phyloP scores from a whole-genome alignment of 2,329 filamentous ascomycete genomes.

The Cercospora sojina region DNA sequence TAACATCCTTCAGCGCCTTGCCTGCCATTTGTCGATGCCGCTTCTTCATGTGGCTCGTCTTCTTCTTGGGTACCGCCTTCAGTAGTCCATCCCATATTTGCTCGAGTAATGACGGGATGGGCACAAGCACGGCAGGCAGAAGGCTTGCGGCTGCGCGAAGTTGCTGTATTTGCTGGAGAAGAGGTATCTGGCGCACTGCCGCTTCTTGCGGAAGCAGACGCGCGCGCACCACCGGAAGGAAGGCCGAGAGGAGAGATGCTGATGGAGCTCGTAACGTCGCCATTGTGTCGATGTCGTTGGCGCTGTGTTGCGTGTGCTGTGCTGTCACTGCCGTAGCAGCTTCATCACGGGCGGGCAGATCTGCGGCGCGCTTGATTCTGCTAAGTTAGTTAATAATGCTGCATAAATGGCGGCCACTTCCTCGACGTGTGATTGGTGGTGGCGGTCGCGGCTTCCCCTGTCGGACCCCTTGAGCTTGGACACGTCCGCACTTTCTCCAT shows the following conservation, averaged over 20 bases:
- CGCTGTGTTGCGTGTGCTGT: conserved; percentile 3
- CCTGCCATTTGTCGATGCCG: conserved; percentile 90
- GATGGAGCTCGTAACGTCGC: conserved; percentile 42
- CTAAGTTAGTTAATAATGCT: conserved; percentile 13
- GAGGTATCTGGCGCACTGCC: conserved; percentile 47
- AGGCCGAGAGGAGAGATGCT: conserved; percentile 48
- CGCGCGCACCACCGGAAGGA: conserved; percentile 54
- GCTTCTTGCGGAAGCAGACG: conserved; percentile 45
- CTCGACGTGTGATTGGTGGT: conserved; percentile 18
- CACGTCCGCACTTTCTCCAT: conserved; percentile 23
- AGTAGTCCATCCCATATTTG: conserved; percentile 92
- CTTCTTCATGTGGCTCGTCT: conserved; percentile 96
- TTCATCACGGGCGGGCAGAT: conserved; percentile 1
- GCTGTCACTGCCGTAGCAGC: not conserved
- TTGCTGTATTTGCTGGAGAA: conserved; percentile 48
- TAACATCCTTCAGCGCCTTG: conserved; percentile 90
- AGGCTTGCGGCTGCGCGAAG: conserved; percentile 40
- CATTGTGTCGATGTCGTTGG: conserved; percentile 31
- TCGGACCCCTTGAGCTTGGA: conserved; percentile 24
- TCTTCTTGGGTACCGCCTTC: conserved; percentile 95
- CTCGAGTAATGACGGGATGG: conserved; percentile 68
- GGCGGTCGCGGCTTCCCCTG: conserved; percentile 18
- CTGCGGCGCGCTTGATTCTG: not conserved
- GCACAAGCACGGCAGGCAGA: conserved; percentile 58
- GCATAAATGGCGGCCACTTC: conserved; percentile 19